These are phyloP conservation scores for Scedosporium dehoogii DNA, from an alignment of 2,329 filamentous ascomycete genomes.

Conservation along the genomic window DNA sequence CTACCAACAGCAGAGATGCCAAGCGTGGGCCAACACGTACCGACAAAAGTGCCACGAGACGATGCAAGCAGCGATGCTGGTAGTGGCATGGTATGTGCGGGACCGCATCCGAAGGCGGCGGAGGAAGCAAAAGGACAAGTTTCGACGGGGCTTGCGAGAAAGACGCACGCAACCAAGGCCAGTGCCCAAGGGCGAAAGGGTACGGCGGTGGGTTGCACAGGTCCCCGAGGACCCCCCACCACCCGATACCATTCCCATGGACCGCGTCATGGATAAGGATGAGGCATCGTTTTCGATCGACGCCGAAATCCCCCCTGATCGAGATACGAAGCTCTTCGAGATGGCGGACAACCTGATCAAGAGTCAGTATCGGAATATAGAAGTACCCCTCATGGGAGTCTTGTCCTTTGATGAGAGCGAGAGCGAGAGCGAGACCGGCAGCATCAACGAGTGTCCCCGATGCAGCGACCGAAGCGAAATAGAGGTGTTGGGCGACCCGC, in stretches of 20 bases:
- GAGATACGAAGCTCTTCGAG: slow-evolving; percentile 31
- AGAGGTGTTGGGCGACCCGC: slow-evolving; percentile 14
- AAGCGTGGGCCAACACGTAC: slow-evolving; percentile 36
- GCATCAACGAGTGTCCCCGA: neutral
- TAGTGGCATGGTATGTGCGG: slow-evolving; percentile 39
- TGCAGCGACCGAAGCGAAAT: slow-evolving; percentile 8
- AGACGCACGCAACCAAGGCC: slow-evolving; percentile 22
- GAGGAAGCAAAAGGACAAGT: slow-evolving; percentile 28
- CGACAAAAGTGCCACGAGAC: slow-evolving; percentile 37
- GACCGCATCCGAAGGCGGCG: slow-evolving; percentile 34
- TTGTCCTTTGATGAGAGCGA: slow-evolving; percentile 34
- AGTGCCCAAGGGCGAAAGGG: slow-evolving; percentile 28
- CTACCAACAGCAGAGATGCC: slow-evolving; percentile 36
- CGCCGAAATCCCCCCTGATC: slow-evolving; percentile 26
- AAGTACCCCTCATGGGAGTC: slow-evolving; percentile 34
- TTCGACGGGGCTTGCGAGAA: slow-evolving; percentile 27
- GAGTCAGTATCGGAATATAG: slow-evolving; percentile 34
- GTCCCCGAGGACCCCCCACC: slow-evolving; percentile 24
- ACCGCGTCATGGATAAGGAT: slow-evolving; percentile 22
- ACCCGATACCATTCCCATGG: slow-evolving; percentile 17
- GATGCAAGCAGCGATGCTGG: slow-evolving; percentile 37
- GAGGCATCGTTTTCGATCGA: slow-evolving; percentile 32
- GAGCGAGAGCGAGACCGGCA: slow-evolving; percentile 27
- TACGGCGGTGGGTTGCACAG: slow-evolving; percentile 32
- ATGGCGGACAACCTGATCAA: slow-evolving; percentile 37